These are phyloP conservation scores for Amylocarpus encephaloides DNA, from an alignment of 2,329 filamentous ascomycete genomes.

Conservation along the genomic window DNA sequence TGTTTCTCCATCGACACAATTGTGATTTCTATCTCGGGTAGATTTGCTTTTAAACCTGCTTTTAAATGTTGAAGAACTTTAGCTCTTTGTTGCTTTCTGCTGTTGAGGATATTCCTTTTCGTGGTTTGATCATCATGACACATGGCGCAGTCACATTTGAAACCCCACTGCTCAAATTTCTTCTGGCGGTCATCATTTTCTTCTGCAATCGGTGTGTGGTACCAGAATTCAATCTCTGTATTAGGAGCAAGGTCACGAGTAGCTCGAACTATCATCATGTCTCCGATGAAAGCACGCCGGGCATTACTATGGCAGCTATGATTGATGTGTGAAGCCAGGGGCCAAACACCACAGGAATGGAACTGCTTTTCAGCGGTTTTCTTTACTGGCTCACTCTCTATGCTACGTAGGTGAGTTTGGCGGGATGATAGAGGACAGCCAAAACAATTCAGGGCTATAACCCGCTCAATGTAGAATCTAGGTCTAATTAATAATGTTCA, in stretches of 20 bases:
- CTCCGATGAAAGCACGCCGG: conserved; percentile 44
- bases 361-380: conserved; percentile 1
- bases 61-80: conserved; percentile 6
- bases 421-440: conserved; percentile 30
- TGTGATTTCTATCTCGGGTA: no score
- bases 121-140: neutral
- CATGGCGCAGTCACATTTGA: neutral
- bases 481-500: no score
- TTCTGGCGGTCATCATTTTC: neutral
- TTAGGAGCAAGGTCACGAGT: conserved; percentile 35
- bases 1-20: no score
- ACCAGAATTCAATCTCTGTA: conserved; percentile 37
- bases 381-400: no score
- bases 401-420: conserved; percentile 18
- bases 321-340: conserved; percentile 44
- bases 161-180: neutral
- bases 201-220: neutral
- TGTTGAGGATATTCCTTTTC: neutral
- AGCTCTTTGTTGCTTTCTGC: no score
- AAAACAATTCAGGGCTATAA: conserved; percentile 40
- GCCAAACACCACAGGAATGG: conserved; percentile 41
- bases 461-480: conserved; percentile 41
- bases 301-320: conserved; percentile 46
- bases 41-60: conserved; percentile 1
- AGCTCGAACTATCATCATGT: conserved; percentile 47